A percentile compares a stretch with the other conserved stretches of the same genome.
These are phyloP conservation scores for Citrus glauca DNA, from an alignment of 345 rosid species.

Conservation along the genomic window DNA sequence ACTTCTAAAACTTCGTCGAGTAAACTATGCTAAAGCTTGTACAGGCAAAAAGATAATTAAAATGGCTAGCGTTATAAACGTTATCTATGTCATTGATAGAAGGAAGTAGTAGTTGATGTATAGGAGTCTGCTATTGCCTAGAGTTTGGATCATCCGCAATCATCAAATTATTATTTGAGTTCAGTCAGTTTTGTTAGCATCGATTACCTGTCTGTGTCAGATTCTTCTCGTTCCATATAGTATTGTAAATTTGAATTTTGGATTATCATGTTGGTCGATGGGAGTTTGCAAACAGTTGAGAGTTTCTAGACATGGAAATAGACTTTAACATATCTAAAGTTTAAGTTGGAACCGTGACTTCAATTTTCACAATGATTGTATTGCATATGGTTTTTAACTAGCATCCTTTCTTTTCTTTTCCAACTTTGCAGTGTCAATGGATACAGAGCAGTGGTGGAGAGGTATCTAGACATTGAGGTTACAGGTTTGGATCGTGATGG, in stretches of 20 bases:
- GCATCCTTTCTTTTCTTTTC: not conserved
- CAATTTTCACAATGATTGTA: not conserved
- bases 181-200: not conserved
- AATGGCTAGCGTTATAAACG: not conserved
- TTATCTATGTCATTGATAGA: not conserved
- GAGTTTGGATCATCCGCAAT: not conserved
- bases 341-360: not conserved
- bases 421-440: slow-evolving; percentile 61
- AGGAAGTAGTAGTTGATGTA: not conserved
- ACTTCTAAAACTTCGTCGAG: not conserved
- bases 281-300: not conserved
- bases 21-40: not conserved
- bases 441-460: slow-evolving; percentile 80
- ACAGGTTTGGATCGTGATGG: slow-evolving; percentile 67
- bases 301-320: not conserved
- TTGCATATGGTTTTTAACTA: not conserved
- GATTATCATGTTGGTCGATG: not conserved
- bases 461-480: slow-evolving; percentile 77
- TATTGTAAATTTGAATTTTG: not conserved
- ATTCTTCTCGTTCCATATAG: not conserved
- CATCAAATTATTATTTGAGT: not conserved
- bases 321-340: not conserved
- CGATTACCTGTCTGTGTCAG: not conserved
- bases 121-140: not conserved
- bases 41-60: not conserved